A percentile compares a stretch with the other conserved stretches of the same genome.
These are phyloP conservation scores for Phytophthora agathidicida DNA, from an alignment of 352 stramenopile genomes.

Conservation along the genomic window DNA sequence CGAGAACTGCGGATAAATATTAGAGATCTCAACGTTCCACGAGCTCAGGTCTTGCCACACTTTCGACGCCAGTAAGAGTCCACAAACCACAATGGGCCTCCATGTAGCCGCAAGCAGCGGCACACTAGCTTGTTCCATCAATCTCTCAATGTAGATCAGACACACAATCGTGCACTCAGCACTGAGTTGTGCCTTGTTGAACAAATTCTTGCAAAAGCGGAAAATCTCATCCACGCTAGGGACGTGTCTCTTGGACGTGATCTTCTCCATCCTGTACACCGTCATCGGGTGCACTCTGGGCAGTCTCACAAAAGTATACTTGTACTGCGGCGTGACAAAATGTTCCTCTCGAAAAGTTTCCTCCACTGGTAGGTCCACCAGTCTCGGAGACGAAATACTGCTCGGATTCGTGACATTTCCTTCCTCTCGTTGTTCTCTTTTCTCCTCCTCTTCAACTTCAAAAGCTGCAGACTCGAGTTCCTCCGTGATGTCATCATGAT, in stretches of 20 bases:
- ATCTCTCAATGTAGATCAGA: constrained; percentile 99
- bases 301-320: constrained; percentile 86
- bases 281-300: constrained; percentile 78
- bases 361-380: constrained; percentile 77
- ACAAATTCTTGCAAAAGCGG: constrained; percentile 93
- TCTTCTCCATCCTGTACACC: constrained; percentile 85
- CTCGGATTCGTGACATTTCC: constrained; percentile 33
- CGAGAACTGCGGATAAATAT: constrained; percentile 98
- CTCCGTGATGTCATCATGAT: constrained; percentile 3
- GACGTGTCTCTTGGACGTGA: constrained; percentile 81
- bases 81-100: constrained; percentile 98
- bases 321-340: constrained; percentile 90
- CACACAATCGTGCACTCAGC: constrained; percentile 99
- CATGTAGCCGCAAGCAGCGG: constrained; percentile 95
- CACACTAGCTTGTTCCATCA: constrained; percentile 98
- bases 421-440: constrained; percentile 22
- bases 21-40: constrained; percentile 98
- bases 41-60: constrained; percentile 99
- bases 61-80: constrained; percentile 97
- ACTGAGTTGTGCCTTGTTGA: constrained; percentile 96
- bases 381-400: constrained; percentile 59
- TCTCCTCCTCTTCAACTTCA: constrained; percentile 14
- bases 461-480: neutral
- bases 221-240: constrained; percentile 93
- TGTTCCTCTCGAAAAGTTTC: constrained; percentile 90